phyloP scores from a whole-genome alignment of 495 filamentous ascomycete species.

The Darksidea phi region DNA sequence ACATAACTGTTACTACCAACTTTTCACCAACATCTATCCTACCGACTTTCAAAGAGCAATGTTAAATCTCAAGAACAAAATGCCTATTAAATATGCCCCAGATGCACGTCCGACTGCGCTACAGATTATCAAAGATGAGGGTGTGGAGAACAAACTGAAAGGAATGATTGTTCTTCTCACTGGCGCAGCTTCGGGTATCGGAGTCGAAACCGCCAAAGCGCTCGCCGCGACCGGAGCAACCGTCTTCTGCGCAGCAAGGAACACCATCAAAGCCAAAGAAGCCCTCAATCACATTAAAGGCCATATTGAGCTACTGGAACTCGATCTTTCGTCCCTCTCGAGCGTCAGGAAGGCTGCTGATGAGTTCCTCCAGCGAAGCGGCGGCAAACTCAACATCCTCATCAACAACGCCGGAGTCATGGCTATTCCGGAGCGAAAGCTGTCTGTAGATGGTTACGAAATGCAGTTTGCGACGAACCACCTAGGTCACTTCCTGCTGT shows the following conservation, averaged over 20 bases:
- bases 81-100: too few species aligned
- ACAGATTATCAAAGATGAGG: constrained; percentile 55
- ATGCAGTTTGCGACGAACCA: constrained; percentile 52
- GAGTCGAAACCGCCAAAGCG: constrained; percentile 52
- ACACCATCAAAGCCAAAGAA: constrained; percentile 40
- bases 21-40: too few species aligned
- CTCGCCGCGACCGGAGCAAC: constrained; percentile 51
- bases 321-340: constrained; percentile 38
- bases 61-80: too few species aligned
- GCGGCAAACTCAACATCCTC: constrained; percentile 38
- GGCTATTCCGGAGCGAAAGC: constrained; percentile 44
- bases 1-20: too few species aligned
- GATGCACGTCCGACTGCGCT: constrained; percentile 58
- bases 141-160: constrained; percentile 42
- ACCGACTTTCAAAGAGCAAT: too few species aligned
- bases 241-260: constrained; percentile 48
- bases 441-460: constrained; percentile 50
- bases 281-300: constrained; percentile 20
- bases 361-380: constrained; percentile 25
- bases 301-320: constrained; percentile 40
- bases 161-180: constrained; percentile 55
- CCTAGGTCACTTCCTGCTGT: constrained; percentile 55
- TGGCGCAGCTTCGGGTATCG: constrained; percentile 55
- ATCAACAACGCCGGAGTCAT: constrained; percentile 47
- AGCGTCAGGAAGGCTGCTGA: constrained; percentile 31